Base-by-base conservation (phyloP, 2,329 filamentous ascomycete genomes). In the Phialemonium atrogriseum region DNA sequence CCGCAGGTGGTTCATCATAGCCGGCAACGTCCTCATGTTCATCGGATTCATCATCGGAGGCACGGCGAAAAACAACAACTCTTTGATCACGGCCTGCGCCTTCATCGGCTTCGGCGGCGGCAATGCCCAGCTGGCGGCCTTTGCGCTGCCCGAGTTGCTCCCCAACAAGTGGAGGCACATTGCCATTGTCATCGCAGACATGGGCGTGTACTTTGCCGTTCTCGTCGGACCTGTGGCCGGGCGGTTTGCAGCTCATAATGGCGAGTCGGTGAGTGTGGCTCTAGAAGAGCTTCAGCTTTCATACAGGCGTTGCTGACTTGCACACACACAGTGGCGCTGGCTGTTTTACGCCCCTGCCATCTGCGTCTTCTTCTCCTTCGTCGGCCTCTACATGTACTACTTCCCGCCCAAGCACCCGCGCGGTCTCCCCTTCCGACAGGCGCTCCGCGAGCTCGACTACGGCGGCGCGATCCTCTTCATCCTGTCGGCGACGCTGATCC, bases 151-250 rank as follows among this genome's bases (percentile, higher is more conserved):
- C 5, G 62, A 66, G 38, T 54, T 68, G 14, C 52, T 68, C 2
- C 62, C 62, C 1, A 66, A 66, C 46, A 67, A 66, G 42, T 66
- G 61, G 60, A 46, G 62, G 32, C 59, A 66, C 40, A 60, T 58
- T 18, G 57, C 54, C 18, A 56, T 65, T 33, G 56, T 60, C 3
- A 48, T 67, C 26, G 60, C 61, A 4, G 60, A 63, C 40, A 41
- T 55, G 14, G 54, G 54, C 3, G 57, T 62, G 10, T 61, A 61
- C 28, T 48, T 69, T 33, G 56, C 59, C 3, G 62, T 68, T 8
- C 56, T 67, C 15, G 52, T 67, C 4, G 62, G 55, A 0, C 63
- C 64, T 3, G 58, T 68, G 7, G 60, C 59, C 8, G 64, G 56
- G 11, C 48, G 62, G 11, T 66, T 57, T 40, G 59, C 55, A 4